Base-by-base conservation (phyloP, 768 basidiomycete genomes). In the Leucosporidium yakuticum region DNA sequence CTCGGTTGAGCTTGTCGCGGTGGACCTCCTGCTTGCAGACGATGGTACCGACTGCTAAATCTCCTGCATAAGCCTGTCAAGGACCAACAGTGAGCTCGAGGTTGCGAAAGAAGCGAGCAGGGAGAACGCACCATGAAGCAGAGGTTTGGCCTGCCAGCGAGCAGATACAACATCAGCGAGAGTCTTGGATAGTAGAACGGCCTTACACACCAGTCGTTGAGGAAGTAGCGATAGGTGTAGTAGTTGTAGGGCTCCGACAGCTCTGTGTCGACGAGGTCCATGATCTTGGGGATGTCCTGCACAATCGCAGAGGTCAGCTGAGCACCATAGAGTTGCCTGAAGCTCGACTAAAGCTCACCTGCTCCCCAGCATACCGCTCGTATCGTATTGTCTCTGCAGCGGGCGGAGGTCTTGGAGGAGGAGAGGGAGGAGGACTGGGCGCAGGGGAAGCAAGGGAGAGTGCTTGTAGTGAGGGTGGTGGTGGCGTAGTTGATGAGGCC, bases 11-110 rank as follows among this genome's bases (percentile, higher is more conserved):
- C 67, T 77, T 78, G 49, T 81, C 80, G 69, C 87, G 84, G 80
- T 98, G 96, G 77, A 85, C 83, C 74, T 92, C 92, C 80, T 96
- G 95, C 82, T 98, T 99, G 85, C 92, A 96, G 27, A 99, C 88
- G 68, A 99, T 91, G 21, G 91, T 90, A 34, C 91, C 96, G 69
- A 98, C 85, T 2, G 76, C 72, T 8, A 31, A 7, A 15, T n/a
- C n/a, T 20, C 39, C 64, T 11, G 66, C 61, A 61, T 69, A 64
- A 11, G 74, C 74, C 74, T 76, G 63, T 0, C 20, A 27, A 31
- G 29, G 36, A 12, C 14, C 39, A 34, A 31, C 19, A 47, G 21
- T 53, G 63, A n/a, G 29, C 44, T 17, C 51, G 31, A 23, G 23
- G 59, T 23, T 64, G 63, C 31, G 4, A 34, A n/a, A 39, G n/a